A percentile compares a stretch with the other conserved stretches of the same genome.
Conservation (phyloP, 2,329 filamentous ascomycete genomes). For the Fusarium fracticaudum region DNA sequence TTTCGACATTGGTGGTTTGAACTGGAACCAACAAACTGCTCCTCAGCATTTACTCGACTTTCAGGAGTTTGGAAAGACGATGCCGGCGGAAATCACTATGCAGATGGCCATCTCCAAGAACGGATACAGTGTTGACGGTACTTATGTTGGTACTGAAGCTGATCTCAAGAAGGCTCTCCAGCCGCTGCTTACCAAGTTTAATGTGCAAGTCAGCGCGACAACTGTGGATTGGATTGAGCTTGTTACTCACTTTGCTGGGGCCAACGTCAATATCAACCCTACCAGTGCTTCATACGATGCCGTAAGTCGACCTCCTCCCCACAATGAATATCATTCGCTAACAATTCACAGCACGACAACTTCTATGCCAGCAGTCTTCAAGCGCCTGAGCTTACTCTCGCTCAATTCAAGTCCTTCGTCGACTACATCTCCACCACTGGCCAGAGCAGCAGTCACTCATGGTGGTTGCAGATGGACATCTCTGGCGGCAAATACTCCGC, state of each 20-base stretch:
- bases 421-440: conserved; percentile 36
- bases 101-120: conserved; percentile 34
- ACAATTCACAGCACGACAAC: conserved; percentile 39
- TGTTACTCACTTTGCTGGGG: conserved; percentile 38
- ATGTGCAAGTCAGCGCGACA: conserved; percentile 6
- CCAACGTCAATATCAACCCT: conserved; percentile 29
- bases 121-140: conserved; percentile 39
- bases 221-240: conserved; percentile 42
- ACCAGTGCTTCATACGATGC: conserved; percentile 37
- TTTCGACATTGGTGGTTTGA: conserved; percentile 33
- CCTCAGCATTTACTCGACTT: conserved; percentile 35
- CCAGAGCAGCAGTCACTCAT: conserved; percentile 29
- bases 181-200: conserved; percentile 31
- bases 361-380: conserved; percentile 47
- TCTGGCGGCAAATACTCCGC: conserved; percentile 50
- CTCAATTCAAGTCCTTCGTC: conserved; percentile 41
- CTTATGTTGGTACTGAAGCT: conserved; percentile 36
- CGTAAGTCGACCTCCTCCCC: conserved; percentile 13
- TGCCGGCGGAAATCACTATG: conserved; percentile 44
- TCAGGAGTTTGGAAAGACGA: conserved; percentile 44
- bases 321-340: neutral
- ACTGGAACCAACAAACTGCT: conserved; percentile 34
- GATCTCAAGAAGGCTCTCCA: conserved; percentile 29
- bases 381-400: conserved; percentile 32
- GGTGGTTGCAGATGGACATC: conserved; percentile 47